Percentiles rank a stretch among this genome's conserved stretches.
Conservation (phyloP, 495 filamentous ascomycete genomes). For the Podospora anserina region DNA sequence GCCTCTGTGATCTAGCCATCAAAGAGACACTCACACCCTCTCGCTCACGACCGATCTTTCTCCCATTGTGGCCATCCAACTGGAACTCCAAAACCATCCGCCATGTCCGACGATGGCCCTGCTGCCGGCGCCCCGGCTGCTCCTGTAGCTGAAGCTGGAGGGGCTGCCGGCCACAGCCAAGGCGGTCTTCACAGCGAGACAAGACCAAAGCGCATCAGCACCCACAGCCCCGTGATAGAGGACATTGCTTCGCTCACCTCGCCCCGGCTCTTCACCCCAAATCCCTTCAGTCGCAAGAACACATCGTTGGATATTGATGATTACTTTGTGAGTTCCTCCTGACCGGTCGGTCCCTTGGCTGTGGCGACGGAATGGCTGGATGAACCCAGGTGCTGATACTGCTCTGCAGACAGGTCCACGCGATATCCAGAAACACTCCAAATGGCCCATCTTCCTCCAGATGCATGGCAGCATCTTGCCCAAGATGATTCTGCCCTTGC, state of each 20-base stretch:
- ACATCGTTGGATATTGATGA: slow-evolving; percentile 47
- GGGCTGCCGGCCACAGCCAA: background rate
- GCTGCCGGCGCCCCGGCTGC: background rate
- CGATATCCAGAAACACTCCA: slow-evolving; percentile 71
- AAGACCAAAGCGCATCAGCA: slow-evolving; percentile 11
- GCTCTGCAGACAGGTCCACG: slow-evolving; percentile 56
- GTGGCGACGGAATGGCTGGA: background rate
- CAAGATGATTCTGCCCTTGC: slow-evolving; percentile 71
- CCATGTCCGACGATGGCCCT: slow-evolving; percentile 19
- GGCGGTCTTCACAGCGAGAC: background rate
- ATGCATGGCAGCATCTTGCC: slow-evolving; percentile 79
- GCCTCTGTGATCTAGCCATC: background rate
- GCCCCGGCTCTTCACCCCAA: slow-evolving; percentile 37
- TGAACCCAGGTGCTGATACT: background rate
- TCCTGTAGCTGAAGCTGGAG: slow-evolving; percentile 3
- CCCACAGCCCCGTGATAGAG: slow-evolving; percentile 9
- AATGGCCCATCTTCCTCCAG: slow-evolving; percentile 75
- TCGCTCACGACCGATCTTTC: background rate
- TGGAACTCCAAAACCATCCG: background rate
- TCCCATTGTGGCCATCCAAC: background rate
- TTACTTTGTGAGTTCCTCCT: slow-evolving; percentile 49
- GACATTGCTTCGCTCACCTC: slow-evolving; percentile 34
- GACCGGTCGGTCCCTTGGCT: slow-evolving; percentile 1
- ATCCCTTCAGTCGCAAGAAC: slow-evolving; percentile 47
- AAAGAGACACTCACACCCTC: background rate